Base-by-base conservation (phyloP, 2,329 filamentous ascomycete species). In the Scytalidium lignicola region DNA sequence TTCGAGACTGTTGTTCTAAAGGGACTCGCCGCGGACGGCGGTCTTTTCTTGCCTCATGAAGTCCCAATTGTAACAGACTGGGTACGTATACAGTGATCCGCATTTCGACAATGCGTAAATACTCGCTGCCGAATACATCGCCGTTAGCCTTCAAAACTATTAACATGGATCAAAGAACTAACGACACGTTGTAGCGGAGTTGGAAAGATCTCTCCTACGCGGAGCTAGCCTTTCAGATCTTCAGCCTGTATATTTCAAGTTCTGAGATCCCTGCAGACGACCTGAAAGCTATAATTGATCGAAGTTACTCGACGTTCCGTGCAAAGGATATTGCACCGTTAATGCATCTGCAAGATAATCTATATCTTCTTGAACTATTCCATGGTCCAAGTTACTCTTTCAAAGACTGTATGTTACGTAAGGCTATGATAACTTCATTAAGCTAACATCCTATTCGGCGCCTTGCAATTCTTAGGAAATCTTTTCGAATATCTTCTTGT, bases 361-460 rank as follows among this genome's bases (percentile, higher is more conserved):
- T 96, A 40, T 83, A 96, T 65, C 75, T 96, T 49, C 80, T 99
- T 28, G 93, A 99, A 70, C 79, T 99, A 41, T 99, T 97, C 76
- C 92, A 97, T 67, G 93, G 93, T 1, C 93, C 91, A 4, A 97
- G 86, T 0, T 96, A 90, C 66, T 87, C 92, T 2, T 97, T 97
- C 75, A 96, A 97, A 71, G 92, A 97, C 69, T n/a, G n/a, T n/a
- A n/a, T n/a, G n/a, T n/a, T n/a, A n/a, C n/a, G n/a, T n/a, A n/a
- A n/a, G n/a, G n/a, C 10, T 10, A 26, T 26, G 10, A 26, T 26
- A 6, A 26, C 10, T 26, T 26, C 23, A 26, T 26, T 6, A 26
- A 26, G 23, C 23, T 26, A 26, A 26, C 23, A 26, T 26, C 23
- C 23, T 6, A 26, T n/a, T n/a, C n/a, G 88, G 91, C 46, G 91